A percentile compares a stretch with the other conserved stretches of the same genome.
Evolutionary conservation across 1,284 basidiomycete genomes (phyloP).

Genomic region (Sanghuangporus weigelae): DNA sequence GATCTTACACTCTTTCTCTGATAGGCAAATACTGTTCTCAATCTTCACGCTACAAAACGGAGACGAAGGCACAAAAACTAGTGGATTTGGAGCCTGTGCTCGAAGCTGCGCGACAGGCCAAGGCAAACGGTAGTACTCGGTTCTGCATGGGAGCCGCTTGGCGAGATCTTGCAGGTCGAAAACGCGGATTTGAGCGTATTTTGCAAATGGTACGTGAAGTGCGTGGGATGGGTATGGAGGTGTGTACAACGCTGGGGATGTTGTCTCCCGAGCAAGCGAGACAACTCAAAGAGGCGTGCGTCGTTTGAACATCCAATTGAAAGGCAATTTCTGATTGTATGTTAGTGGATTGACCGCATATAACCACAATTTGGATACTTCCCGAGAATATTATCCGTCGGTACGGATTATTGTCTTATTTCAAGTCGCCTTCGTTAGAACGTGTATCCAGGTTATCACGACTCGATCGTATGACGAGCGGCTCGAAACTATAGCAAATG

Average conservation of each 20-base stretch:
- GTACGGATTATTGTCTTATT: conserved; percentile 32
- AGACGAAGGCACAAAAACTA: conserved; percentile 84
- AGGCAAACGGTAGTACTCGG: conserved; percentile 92
- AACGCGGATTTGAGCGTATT: conserved; percentile 92
- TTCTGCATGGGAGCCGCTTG: conserved; percentile 99
- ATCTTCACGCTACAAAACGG: conserved; percentile 86
- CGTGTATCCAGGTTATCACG: conserved; percentile 74
- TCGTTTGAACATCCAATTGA: conserved; percentile 16
- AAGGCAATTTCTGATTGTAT: neutral
- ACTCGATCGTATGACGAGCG: conserved; percentile 94
- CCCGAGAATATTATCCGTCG: conserved; percentile 93
- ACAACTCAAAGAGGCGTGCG: conserved; percentile 88
- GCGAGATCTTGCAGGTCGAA: conserved; percentile 91
- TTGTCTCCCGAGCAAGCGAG: conserved; percentile 90
- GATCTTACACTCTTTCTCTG: neutral
- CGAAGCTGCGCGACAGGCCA: conserved; percentile 86
- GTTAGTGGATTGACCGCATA: conserved; percentile 91
- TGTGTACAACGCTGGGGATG: conserved; percentile 99
- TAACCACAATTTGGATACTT: conserved; percentile 99
- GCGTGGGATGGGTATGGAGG: conserved; percentile 91
- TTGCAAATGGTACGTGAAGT: conserved; percentile 89
- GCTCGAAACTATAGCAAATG: conserved; percentile 83
- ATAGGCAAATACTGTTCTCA: conserved; percentile 96
- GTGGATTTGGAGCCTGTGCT: conserved; percentile 93
- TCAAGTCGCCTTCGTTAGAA: conserved; percentile 7